Percentiles rank a stretch among this genome's conserved stretches.
Conservation (phyloP, 805 yeast genomes). For the Spathaspora sp. region DNA sequence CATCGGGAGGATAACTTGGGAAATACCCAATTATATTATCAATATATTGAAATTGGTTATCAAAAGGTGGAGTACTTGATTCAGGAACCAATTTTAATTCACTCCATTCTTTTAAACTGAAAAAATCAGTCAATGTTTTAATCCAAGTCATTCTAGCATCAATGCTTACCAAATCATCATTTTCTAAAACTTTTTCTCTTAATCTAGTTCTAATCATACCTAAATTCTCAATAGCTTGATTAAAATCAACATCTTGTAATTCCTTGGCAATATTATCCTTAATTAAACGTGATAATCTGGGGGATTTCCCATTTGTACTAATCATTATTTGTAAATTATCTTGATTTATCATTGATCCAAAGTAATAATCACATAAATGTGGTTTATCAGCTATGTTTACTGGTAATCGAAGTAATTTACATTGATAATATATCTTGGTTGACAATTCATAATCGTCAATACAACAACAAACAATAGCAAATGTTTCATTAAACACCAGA, state of each 20-base stretch:
- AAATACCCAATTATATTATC: conserved; percentile 43
- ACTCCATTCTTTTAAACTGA: conserved; percentile 59
- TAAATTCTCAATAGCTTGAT: conserved; percentile 57
- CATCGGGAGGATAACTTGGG: conserved; percentile 48
- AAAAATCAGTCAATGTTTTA: conserved; percentile 58
- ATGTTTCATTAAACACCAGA: conserved; percentile 35
- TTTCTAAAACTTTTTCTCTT: conserved; percentile 40
- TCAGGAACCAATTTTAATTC: conserved; percentile 28
- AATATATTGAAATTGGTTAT: conserved; percentile 21
- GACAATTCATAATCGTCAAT: conserved; percentile 67
- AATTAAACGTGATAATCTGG: conserved; percentile 58
- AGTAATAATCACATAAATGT: conserved; percentile 78
- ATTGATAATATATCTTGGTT: conserved; percentile 49
- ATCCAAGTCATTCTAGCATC: conserved; percentile 72
- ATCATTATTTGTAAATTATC: conserved; percentile 79
- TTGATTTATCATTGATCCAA: conserved; percentile 71
- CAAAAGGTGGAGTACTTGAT: conserved; percentile 7
- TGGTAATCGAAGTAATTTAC: conserved; percentile 45
- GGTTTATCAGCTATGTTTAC: conserved; percentile 87
- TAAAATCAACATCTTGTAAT: conserved; percentile 43
- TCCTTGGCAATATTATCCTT: conserved; percentile 53
- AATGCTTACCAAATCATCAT: conserved; percentile 47
- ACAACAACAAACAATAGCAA: conserved; percentile 70
- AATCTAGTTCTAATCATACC: conserved; percentile 51
- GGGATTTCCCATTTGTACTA: conserved; percentile 79